Conservation (phyloP, 2,329 filamentous ascomycete genomes). For the Blumeria hordei region DNA sequence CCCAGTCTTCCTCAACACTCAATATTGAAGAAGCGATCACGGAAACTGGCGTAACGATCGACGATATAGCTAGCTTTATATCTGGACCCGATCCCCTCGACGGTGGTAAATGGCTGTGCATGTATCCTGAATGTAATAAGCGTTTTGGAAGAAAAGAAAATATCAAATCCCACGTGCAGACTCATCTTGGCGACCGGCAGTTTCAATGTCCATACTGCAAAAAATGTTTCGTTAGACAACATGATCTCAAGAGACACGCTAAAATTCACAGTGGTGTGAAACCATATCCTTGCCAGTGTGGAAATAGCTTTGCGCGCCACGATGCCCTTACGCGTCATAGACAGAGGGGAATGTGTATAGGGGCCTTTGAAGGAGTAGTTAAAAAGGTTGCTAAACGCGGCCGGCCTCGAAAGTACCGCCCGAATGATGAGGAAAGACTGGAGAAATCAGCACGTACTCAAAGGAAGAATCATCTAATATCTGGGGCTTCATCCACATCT, state of each 20-base stretch:
- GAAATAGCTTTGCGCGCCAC: slow-evolving; percentile 82
- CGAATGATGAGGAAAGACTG: slow-evolving; percentile 24
- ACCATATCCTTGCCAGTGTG: slow-evolving; percentile 82
- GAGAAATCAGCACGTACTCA: slow-evolving; percentile 32
- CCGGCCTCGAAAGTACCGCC: slow-evolving; percentile 35
- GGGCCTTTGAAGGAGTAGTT: slow-evolving; percentile 64
- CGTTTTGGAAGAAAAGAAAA: slow-evolving; percentile 95
- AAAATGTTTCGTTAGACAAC: slow-evolving; percentile 90
- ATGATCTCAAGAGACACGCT: slow-evolving; percentile 88
- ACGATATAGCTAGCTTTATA: slow-evolving; percentile 61
- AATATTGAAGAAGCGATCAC: slow-evolving; percentile 41
- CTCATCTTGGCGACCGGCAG: slow-evolving; percentile 86
- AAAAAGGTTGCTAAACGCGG: slow-evolving; percentile 43
- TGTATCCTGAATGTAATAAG: slow-evolving; percentile 60
- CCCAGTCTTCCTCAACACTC: slow-evolving; percentile 33
- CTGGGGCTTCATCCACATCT: slow-evolving; percentile 25
- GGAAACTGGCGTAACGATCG: slow-evolving; percentile 65
- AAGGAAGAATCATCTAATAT: slow-evolving; percentile 23
- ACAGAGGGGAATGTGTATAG: slow-evolving; percentile 89
- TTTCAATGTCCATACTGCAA: slow-evolving; percentile 82
- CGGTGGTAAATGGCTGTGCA: slow-evolving; percentile 49
- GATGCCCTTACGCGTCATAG: slow-evolving; percentile 86
- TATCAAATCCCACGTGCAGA: slow-evolving; percentile 95
- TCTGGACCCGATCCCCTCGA: slow-evolving; percentile 46
- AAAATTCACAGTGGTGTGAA: slow-evolving; percentile 96